Evolutionary conservation across 495 filamentous ascomycete species (phyloP), one percentile per base, ranked within the genome.

Genomic region (Glonium stellatum): DNA sequence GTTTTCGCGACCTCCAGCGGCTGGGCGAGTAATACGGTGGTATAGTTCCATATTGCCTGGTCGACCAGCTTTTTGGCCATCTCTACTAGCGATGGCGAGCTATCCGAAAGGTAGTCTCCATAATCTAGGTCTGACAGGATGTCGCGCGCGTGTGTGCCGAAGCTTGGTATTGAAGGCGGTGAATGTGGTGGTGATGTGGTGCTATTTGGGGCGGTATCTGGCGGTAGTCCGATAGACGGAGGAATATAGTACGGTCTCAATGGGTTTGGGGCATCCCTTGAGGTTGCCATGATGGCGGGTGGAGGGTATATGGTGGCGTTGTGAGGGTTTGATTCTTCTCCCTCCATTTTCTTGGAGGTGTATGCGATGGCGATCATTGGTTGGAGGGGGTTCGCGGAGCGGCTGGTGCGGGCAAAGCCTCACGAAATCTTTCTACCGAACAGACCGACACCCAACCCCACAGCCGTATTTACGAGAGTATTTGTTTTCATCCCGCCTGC

Each of bases 1-100:
- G 83, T 95, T 82, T 96, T 97, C 66, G 92, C 90, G 58, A 96
- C 90, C 74, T 97, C 92, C 71, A 97, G 96, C 21, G 93, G 93
- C 71, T 97, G 93, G n/a, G 88, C 84, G 62, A 95, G 82, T 63
- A 96, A 69, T 18, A 93, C 82, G 60, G 84, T 84, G 34, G 82
- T 84, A 72, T 98, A 98, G 67, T 90, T 92, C 79, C 89, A 88
- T 70, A 92, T 62, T 52, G 91, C 83, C 66, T 89, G 84, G 69
- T 96, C 88, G 34, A 95, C 61, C 31, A 90, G 74, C 51, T 82
- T 83, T 62, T 84, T 86, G 22, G 90, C 73, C 55, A 85, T 84
- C 61, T 87, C 85, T 34, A 87, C 77, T 12, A 85, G 78, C 18
- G 87, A 87, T 0, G 89, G 87, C 9, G 87, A 88, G 10, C 82